phyloP scores from a whole-genome alignment of 768 basidiomycete species.

The Chalciporus piperatus region DNA sequence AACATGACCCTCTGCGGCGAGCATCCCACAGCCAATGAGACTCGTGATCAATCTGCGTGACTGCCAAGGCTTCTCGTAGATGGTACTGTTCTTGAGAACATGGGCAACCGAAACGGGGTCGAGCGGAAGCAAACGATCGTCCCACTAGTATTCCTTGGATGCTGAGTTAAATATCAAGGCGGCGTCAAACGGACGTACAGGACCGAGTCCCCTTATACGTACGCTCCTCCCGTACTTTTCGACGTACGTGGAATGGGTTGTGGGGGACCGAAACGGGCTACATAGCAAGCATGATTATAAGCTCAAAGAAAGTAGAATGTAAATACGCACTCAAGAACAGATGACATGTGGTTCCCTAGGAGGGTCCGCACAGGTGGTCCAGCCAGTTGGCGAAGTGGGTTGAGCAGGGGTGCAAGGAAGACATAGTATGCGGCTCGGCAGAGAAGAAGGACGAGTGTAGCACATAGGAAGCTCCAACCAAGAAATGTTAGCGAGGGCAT shows the following conservation, averaged over 20 bases:
- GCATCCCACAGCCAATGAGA: conserved; percentile 81
- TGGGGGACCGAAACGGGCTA: conserved; percentile 54
- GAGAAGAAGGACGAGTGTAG: conserved; percentile 7
- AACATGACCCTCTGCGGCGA: conserved; percentile 71
- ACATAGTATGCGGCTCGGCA: conserved; percentile 26
- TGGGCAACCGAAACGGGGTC: conserved; percentile 76
- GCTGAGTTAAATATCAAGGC: conserved; percentile 10
- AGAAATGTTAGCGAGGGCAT: conserved; percentile 1
- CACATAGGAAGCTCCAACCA: conserved; percentile 8
- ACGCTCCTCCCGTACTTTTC: conserved; percentile 66
- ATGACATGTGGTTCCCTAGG: conserved; percentile 52
- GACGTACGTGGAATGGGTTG: conserved; percentile 51
- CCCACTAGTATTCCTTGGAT: conserved; percentile 50
- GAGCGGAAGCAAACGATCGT: conserved; percentile 73
- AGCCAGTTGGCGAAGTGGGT: conserved; percentile 53
- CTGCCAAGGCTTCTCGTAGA: conserved; percentile 84
- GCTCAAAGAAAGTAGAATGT: background rate
- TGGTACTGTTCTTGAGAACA: conserved; percentile 65
- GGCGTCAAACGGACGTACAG: conserved; percentile 46
- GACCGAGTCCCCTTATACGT: conserved; percentile 63
- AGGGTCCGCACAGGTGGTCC: conserved; percentile 55
- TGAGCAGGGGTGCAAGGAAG: conserved; percentile 27
- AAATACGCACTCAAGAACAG: conserved; percentile 55
- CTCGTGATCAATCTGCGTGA: conserved; percentile 70
- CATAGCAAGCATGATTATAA: background rate